Base-by-base conservation (phyloP, 257 asterid genomes). In the Nicotiana attenuata region DNA sequence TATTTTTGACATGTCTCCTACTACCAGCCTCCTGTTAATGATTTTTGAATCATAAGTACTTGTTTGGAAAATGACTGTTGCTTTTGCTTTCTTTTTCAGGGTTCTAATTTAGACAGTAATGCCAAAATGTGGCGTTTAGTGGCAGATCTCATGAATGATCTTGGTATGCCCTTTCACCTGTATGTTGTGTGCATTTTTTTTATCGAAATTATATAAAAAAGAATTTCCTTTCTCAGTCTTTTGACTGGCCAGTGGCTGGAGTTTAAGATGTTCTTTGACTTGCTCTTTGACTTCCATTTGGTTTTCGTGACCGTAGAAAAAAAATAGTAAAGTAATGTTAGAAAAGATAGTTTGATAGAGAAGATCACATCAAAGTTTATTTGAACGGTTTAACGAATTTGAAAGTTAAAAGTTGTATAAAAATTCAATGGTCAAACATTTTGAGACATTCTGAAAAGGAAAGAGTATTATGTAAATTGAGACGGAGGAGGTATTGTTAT, bases 71-170 rank as follows among this genome's bases (percentile, higher is more conserved):
- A 75, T 75, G 80, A 75, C 26, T 24, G 3, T 19, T 9, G 80
- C 26, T 38, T 38, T 75, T 75, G 45, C 26, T 61, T 50, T 65
- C 73, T 81, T 73, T 80, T 29, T 67, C 87, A 96, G 99, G 99
- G 99, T 71, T 85, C 97, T 71, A 92, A 94, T 86, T 90, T 96
- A 87, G 99, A 96, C 87, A 92, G 97, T 86, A 89, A 91, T 89
- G 99, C 99, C 80, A 96, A 96, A 91, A 96, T 92, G 97, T 96
- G 99, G 98, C 99, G 99, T 77, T 93, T 96, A 82, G 97, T 94
- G 86, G 98, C 99, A 55, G 99, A 96, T 88, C 95, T 96, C 87
- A 96, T 96, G 99, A 96, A 96, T 86, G 99, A 96, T 87, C 92
- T 96, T 47, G 99, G 99, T 93, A 87, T 77, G 83, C 52, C 22